Evolutionary conservation across 768 basidiomycete species (phyloP), one percentile per base, ranked within the genome.

Genomic region (Panus rudis): DNA sequence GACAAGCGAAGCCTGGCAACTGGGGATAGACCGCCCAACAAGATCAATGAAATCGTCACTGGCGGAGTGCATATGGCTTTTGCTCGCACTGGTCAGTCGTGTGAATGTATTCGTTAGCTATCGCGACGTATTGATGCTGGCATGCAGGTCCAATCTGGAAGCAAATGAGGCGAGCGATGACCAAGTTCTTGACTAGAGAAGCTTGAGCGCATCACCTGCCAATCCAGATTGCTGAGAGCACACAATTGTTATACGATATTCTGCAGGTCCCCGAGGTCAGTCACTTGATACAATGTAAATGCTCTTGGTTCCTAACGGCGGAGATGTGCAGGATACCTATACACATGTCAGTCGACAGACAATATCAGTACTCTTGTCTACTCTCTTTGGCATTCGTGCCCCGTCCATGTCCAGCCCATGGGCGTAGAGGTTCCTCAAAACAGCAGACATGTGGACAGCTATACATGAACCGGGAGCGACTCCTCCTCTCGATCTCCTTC

Each of bases 401-500:
- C 65, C 0, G 48, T 54, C 54, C 43, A 41, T 52, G 12, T 54
- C 57, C 6, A 51, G 53, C 4, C 56, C 57, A 57, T 46, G 45
- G 61, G 16, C 58, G 47, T 22, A 51, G 58, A 35, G 8, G 10
- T 35, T 30, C 16, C 16, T 35, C n/a, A 7, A 20, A 8, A 14
- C 21, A 6, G 8, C n/a, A 37, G 55, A 56, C 20, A 41, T 54
- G 27, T 63, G 57, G 51, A 44, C 52, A 8, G 42, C 52, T 8
- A 51, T 55, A 7, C 43, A 62, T 16, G 61, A 60, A 21, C 55
- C 62, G 13, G 63, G 65, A 14, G 58, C 62, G n/a, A 52, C 60
- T 34, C 64, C 66, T 4, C 66, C 66, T 4, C 46, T 67, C 7
- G 66, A 67, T 39, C 28, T 62, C n/a, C 43, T 67, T 26, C 64